A percentile compares a stretch with the other conserved stretches of the same genome.
phyloP scores from a whole-genome alignment of 129 eudicot species.

The Ambrosia artemisiifolia region DNA sequence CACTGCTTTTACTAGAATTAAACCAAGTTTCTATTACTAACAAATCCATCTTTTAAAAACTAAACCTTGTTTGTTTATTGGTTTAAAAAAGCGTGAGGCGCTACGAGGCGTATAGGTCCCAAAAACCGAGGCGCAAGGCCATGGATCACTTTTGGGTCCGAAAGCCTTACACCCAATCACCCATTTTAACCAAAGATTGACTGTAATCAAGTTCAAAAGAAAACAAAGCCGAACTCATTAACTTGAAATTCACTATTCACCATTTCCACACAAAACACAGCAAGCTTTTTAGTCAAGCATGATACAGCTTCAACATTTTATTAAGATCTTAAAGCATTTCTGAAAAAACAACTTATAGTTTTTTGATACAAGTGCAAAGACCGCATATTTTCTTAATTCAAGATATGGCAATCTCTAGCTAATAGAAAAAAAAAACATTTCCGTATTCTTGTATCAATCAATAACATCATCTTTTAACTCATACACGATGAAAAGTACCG shows the following conservation, averaged over 20 bases:
- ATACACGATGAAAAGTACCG: neutral
- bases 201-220: neutral
- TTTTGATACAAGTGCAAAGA: neutral
- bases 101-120: no score
- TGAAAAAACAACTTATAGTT: neutral
- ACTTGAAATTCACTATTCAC: no score
- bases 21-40: neutral
- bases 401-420: neutral
- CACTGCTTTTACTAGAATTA: neutral
- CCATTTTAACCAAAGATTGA: neutral
- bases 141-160: no score
- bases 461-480: conserved; percentile 6
- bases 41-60: neutral
- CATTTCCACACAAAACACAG: no score
- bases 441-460: conserved; percentile 2
- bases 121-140: no score
- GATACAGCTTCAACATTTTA: neutral
- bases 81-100: no score
- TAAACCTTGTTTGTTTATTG: neutral
- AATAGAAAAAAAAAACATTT: neutral
- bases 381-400: neutral
- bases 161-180: no score
- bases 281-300: neutral
- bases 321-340: neutral
- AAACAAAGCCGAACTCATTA: no score